Evolutionary conservation across 2,329 filamentous ascomycete species (phyloP), one percentile per base, ranked within the genome.

Genomic region (Aspergillus udagawae): DNA sequence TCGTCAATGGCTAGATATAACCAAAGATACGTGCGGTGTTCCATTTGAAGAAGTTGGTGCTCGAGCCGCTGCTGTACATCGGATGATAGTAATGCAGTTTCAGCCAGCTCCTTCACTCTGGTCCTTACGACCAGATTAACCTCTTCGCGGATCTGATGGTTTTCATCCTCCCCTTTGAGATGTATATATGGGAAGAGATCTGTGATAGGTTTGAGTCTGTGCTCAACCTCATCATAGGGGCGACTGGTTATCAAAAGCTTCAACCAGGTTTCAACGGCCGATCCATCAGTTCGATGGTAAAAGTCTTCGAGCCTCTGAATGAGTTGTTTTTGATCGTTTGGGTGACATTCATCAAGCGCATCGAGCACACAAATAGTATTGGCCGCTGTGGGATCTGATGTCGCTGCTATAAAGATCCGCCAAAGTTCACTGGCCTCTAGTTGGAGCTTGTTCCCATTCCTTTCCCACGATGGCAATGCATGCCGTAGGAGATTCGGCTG

Each of bases 401-500:
- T 17, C 2, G 54, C 58, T 2, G 53, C 28, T 20, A 41, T 55
- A 4, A 65, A 56, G 12, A 65, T 59, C 3, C 47, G 32, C 62
- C 58, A 65, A 17, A 65, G 58, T 23, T 63, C 52, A 35, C 38
- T 23, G 32, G 44, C 32, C 23, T 65, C 61, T 21, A 57, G 35
- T 8, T 14, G 53, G 23, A 71, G 52, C 3, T 53, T 64, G 0
- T 60, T 9, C 9, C 63, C 63, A 47, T 67, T 66, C 4, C 56
- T 65, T n/a, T 64, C 42, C 49, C 53, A 66, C 1, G 59, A 45
- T 1, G 45, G 53, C 3, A 65, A 12, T 0, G 62, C 60, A 53
- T 69, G 57, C 38, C 2, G 23, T 23, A 76, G 49, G 0, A 75
- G 63, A n/a, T 61, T 3, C 12, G 64, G 63, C 38, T 62, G 58